phyloP scores from a whole-genome alignment of 73 alveolate species.

The Halteria grandinella region DNA sequence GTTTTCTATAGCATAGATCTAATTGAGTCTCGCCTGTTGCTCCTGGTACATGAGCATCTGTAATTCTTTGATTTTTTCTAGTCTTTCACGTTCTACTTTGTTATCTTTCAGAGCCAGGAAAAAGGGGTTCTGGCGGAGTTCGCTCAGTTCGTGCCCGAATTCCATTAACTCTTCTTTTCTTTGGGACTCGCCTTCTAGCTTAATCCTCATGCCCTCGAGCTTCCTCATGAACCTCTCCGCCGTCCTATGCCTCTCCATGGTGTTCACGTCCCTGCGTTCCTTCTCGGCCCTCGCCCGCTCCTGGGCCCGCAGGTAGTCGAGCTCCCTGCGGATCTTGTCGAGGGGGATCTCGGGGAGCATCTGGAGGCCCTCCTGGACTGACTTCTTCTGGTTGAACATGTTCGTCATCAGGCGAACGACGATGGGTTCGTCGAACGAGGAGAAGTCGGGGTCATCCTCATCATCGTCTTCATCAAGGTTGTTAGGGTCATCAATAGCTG shows the following conservation, averaged over 20 bases:
- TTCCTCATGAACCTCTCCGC: background rate
- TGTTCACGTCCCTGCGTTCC: background rate
- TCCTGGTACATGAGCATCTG: background rate
- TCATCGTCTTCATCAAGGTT: background rate
- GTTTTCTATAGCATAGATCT: background rate
- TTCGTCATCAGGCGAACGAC: conserved; percentile 34
- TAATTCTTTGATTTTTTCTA: background rate
- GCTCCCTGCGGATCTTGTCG: conserved; percentile 10
- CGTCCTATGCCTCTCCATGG: background rate
- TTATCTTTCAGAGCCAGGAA: conserved; percentile 21
- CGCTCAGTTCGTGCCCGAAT: background rate
- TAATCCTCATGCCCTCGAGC: background rate
- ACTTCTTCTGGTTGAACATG: conserved; percentile 40
- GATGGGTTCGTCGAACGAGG: conserved; percentile 55
- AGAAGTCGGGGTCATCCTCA: no score
- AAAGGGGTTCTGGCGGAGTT: conserved; percentile 20
- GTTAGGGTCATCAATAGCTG: background rate
- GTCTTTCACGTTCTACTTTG: conserved; percentile 29
- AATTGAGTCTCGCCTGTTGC: background rate
- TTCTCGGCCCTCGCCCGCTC: background rate
- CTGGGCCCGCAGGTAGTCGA: background rate
- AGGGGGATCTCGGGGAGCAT: conserved; percentile 40
- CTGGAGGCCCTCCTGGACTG: conserved; percentile 37
- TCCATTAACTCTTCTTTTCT: background rate
- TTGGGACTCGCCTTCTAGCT: background rate